Conservation (phyloP, 805 yeast species). For the Spathaspora girioi region DNA sequence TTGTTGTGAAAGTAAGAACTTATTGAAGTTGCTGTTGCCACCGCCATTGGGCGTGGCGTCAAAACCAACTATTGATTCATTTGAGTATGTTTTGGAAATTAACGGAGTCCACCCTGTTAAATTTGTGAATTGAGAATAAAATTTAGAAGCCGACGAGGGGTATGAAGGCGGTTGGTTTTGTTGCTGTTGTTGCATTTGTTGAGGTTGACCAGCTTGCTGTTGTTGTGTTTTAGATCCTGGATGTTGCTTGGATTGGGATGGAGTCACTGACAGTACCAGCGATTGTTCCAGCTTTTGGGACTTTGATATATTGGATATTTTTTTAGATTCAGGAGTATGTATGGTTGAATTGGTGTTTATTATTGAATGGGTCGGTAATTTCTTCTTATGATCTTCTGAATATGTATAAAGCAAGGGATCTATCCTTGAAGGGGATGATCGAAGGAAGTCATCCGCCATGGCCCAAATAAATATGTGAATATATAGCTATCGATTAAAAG, state of each 20-base stretch:
- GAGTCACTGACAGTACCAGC: neutral
- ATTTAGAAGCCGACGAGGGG: constrained; percentile 21
- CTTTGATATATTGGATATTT: constrained; percentile 1
- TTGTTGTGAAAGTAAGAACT: neutral
- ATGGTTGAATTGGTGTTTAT: neutral
- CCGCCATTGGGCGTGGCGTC: constrained; percentile 33
- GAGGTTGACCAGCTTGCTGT: neutral
- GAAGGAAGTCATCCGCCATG: constrained; percentile 28
- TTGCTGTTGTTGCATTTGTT: constrained; percentile 2
- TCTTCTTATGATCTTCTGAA: neutral
- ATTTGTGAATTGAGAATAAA: constrained; percentile 12
- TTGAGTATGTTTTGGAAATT: constrained; percentile 33
- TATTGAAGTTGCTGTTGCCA: neutral
- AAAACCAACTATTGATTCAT: constrained; percentile 29
- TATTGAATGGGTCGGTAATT: neutral
- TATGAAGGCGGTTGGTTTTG: constrained; percentile 7
- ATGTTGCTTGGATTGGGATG: neutral
- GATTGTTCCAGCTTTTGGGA: neutral
- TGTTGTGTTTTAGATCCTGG: neutral
- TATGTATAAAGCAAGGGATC: constrained; percentile 31
- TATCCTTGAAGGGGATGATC: constrained; percentile 34
- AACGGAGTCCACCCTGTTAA: constrained; percentile 43
- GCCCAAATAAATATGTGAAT: neutral
- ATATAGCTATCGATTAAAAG: too few relatives aligned
- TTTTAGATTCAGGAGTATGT: constrained; percentile 5